Base-by-base conservation (phyloP, 208 protist species). In the Acanthamoeba healyi region DNA sequence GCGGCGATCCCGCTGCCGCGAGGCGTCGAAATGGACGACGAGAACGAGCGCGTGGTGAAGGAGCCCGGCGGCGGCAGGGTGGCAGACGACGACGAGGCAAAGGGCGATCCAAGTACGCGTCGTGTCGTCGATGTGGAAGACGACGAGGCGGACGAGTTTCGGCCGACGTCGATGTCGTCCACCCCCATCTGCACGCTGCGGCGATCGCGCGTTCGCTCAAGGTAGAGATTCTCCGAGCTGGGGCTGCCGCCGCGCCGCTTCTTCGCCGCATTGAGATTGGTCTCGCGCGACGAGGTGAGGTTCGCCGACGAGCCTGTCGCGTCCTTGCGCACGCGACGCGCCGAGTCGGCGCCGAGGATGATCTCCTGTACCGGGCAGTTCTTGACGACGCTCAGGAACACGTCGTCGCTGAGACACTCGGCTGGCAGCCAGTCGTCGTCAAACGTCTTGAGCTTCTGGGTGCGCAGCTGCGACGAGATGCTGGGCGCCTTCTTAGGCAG, bases 391-490 rank as follows among this genome's bases (percentile, higher is more conserved):
- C n/a, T 91, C 19, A 91, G 56, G 61, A 91, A 91, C 29, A 91
- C 24, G 34, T 91, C 84, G 61, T 91, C 84, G 36, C 56, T 51
- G 54, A 91, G 19, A 40, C 84, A 91, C 26, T 32, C 51, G 26
- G 54, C 56, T n/a, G 84, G 54, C 12, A 91, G 54, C 84, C 84
- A 91, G 26, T 36, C n/a, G 84, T 72, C 61, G 61, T 91, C 84
- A 22, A 91, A 91, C 15, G 74, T 84, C 46, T 84, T 84, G n/a
- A 84, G 46, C 46, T 84, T 84, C 46, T 84, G 74, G 74, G 42
- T 84, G 12, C 74, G 38, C 22, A 84, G 32, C 44, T 84, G 74
- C n/a, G 74, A 40, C 42, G 74, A 84, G 44, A 84, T 84, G 74
- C 74, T 84, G 74, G 74, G 74, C 6, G 74, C 26, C 44, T 84